Evolutionary conservation across 352 stramenopile species (phyloP), one percentile per base, ranked within the genome.

Genomic region (Phytopythium ostracodes): DNA sequence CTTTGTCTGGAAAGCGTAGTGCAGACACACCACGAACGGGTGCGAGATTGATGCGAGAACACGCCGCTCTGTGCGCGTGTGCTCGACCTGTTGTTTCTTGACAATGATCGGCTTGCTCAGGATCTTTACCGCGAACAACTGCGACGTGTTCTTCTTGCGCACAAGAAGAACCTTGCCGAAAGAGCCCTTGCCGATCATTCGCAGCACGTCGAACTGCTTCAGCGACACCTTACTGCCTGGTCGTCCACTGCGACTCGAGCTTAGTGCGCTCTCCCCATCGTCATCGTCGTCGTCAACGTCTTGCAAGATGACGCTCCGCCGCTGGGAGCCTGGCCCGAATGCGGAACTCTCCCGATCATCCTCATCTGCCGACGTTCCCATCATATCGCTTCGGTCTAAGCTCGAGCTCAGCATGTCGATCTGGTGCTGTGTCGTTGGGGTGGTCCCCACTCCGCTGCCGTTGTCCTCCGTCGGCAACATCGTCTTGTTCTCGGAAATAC

Each of bases 111-210:
- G 75, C 51, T 96, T 96, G 69, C 76, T 86, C 42, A 96, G 62
- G 60, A 93, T 92, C 72, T 96, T 96, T 62, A 96, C 78, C 0
- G 87, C 87, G 12, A 88, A 92, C 31, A 94, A 66, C 60, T 94
- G 76, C 22, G 72, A 81, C 44, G 79, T 73, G 36, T 87, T 60
- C 72, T 94, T 92, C 67, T 92, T 91, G 50, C 85, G 76, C 51
- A 90, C 84, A n/a, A 94, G 68, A 51, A 97, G 65, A 5, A 97
- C 94, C 79, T 98, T 97, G 43, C 94, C 94, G 47, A 98, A 98
- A 22, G 79, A 94, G 3, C 94, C 94, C 59, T 94, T 92, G 51
- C 94, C 94, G 38, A 98, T 89, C 73, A 98, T 92, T n/a, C 89
- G 83, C 43, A 96, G 58, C 61, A 96, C 75, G 56, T 96, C 84